These are phyloP conservation scores for Kazachstania africana DNA, from an alignment of 805 yeast genomes.

Conservation along the genomic window DNA sequence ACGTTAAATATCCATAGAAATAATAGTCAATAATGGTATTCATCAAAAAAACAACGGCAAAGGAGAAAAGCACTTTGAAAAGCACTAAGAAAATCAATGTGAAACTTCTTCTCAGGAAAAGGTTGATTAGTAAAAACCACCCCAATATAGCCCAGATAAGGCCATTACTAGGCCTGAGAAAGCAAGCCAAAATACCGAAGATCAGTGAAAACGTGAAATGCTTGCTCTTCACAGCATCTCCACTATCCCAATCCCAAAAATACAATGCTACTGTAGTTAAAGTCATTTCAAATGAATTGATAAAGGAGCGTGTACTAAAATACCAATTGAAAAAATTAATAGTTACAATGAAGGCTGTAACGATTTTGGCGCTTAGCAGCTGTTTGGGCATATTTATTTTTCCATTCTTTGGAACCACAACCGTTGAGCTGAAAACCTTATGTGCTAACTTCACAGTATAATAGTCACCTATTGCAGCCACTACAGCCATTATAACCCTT, in stretches of 20 bases:
- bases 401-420: conserved; percentile 9
- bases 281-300: conserved; percentile 70
- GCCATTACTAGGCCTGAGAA: conserved; percentile 77
- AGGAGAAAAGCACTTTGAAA: conserved; percentile 13
- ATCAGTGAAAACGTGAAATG: conserved; percentile 30
- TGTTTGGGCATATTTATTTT: conserved; percentile 4
- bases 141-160: conserved; percentile 68
- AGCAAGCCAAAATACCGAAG: conserved; percentile 50
- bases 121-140: conserved; percentile 12
- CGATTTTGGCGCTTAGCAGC: neutral
- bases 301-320: conserved; percentile 69
- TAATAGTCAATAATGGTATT: conserved; percentile 41
- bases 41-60: conserved; percentile 21
- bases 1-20: conserved; percentile 44
- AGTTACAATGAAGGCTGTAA: conserved; percentile 5
- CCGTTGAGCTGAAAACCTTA: conserved; percentile 13
- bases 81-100: conserved; percentile 7
- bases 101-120: conserved; percentile 6
- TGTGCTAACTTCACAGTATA: conserved; percentile 39
- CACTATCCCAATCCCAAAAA: conserved; percentile 56
- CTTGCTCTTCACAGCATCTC: conserved; percentile 7
- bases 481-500: conserved; percentile 51
- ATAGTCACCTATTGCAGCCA: conserved; percentile 66
- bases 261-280: conserved; percentile 55
- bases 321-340: conserved; percentile 61